These are phyloP conservation scores for Carex scoparia DNA, from an alignment of 176 grass and related monocot species.

Conservation along the genomic window DNA sequence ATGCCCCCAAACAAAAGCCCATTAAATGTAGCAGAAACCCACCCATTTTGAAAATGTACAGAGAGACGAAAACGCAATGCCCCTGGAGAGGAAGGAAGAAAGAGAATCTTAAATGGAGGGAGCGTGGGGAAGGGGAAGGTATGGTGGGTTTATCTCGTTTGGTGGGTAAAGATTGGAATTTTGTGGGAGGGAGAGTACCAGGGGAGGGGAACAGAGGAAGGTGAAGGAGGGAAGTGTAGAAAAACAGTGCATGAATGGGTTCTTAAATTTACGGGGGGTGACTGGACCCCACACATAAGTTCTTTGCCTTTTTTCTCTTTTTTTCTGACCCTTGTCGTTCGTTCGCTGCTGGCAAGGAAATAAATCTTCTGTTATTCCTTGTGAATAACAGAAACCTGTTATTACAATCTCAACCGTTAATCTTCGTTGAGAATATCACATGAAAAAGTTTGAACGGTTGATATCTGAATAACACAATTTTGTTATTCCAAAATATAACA, in stretches of 20 bases:
- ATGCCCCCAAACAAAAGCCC: slow-evolving; percentile 36
- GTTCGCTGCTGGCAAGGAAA: no score
- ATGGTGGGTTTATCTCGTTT: slow-evolving; percentile 15
- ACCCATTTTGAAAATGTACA: slow-evolving; percentile 20
- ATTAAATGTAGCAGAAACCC: slow-evolving; percentile 28
- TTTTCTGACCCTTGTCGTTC: background rate
- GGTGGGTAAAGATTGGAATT: slow-evolving; percentile 33
- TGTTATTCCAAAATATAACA: no score
- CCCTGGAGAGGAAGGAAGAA: background rate
- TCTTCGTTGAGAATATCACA: no score
- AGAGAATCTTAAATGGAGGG: background rate
- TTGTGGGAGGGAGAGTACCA: background rate
- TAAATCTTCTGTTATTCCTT: no score
- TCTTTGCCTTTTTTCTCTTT: background rate
- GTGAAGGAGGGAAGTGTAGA: slow-evolving; percentile 3
- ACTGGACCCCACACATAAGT: slow-evolving; percentile 1
- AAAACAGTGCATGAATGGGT: background rate
- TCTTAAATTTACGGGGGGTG: slow-evolving; percentile 20
- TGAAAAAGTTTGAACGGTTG: no score
- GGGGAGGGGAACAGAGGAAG: slow-evolving; percentile 16
- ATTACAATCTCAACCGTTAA: no score
- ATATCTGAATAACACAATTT: no score
- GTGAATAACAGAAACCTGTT: no score
- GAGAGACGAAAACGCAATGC: slow-evolving; percentile 12
- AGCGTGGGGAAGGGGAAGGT: background rate